A percentile compares a stretch with the other conserved stretches of the same genome.
Evolutionary conservation across 2,329 filamentous ascomycete genomes (phyloP).

Genomic region (Arthrobotrys musiformis): DNA sequence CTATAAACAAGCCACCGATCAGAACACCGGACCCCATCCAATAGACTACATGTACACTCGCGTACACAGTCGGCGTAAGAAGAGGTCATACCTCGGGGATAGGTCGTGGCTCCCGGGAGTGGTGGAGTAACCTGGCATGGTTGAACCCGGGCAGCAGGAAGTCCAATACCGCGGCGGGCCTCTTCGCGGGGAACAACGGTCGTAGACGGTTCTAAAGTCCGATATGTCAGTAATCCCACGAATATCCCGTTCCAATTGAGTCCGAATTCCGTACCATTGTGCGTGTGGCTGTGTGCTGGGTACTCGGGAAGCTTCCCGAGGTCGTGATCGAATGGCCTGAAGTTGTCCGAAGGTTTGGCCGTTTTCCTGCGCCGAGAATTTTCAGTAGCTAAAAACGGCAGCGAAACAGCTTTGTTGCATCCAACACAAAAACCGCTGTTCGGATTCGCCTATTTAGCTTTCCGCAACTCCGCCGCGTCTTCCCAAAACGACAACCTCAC

Average conservation of each 20-base stretch:
- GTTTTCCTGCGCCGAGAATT: constrained; percentile 21
- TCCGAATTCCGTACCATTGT: constrained; percentile 21
- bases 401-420: neutral
- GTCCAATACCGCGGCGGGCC: constrained; percentile 23
- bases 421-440: constrained; percentile 33
- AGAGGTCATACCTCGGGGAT: constrained; percentile 36
- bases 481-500: neutral
- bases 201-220: constrained; percentile 38
- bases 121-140: constrained; percentile 53
- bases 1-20: constrained; percentile 54
- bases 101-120: constrained; percentile 34
- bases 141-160: constrained; percentile 41
- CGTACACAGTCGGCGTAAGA: neutral
- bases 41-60: too few relatives aligned
- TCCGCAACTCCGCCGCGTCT: neutral
- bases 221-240: constrained; percentile 1
- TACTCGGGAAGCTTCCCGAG: neutral
- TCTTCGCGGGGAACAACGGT: constrained; percentile 38
- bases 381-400: neutral
- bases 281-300: neutral
- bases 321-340: neutral
- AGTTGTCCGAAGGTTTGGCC: neutral
- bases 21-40: neutral
- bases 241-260: neutral
- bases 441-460: constrained; percentile 8